A percentile compares a stretch with the other conserved stretches of the same genome.
Evolutionary conservation across 257 asterid genomes (phyloP).

Genomic region (Ligustrum vulgare): DNA sequence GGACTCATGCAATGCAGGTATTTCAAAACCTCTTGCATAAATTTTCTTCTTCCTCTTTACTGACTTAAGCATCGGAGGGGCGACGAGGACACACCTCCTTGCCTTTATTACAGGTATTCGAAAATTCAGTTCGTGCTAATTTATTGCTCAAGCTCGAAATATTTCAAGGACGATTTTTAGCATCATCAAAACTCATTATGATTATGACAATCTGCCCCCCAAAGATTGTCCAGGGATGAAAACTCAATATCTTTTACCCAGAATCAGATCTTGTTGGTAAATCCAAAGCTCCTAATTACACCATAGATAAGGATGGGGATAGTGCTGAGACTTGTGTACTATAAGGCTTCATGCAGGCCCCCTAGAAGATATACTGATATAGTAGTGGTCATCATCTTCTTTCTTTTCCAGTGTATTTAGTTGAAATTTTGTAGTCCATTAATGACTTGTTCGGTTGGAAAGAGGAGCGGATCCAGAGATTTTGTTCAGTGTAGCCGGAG

Average conservation of each 20-base stretch:
- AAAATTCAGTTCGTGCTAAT: too few relatives aligned
- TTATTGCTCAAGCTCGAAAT: too few relatives aligned
- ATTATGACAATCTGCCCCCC: slow-evolving; percentile 87
- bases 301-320: slow-evolving; percentile 79
- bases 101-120: too few relatives aligned
- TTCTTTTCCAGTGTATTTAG: not conserved
- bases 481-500: too few relatives aligned
- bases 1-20: too few relatives aligned
- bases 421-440: not conserved
- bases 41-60: too few relatives aligned
- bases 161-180: too few relatives aligned
- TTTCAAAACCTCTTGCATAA: too few relatives aligned
- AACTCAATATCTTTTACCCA: slow-evolving; percentile 83
- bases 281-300: slow-evolving; percentile 62
- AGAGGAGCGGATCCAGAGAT: too few relatives aligned
- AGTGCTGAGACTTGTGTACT: slow-evolving; percentile 83
- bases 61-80: too few relatives aligned
- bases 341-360: slow-evolving; percentile 85
- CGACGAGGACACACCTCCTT: too few relatives aligned
- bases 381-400: slow-evolving; percentile 27
- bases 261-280: slow-evolving; percentile 88
- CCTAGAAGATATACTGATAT: slow-evolving; percentile 87
- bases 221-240: slow-evolving; percentile 89
- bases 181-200: slow-evolving; percentile 88
- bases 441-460: too few relatives aligned